These are phyloP conservation scores for Lithospermum erythrorhizon DNA, from an alignment of 257 asterid species.

Conservation along the genomic window DNA sequence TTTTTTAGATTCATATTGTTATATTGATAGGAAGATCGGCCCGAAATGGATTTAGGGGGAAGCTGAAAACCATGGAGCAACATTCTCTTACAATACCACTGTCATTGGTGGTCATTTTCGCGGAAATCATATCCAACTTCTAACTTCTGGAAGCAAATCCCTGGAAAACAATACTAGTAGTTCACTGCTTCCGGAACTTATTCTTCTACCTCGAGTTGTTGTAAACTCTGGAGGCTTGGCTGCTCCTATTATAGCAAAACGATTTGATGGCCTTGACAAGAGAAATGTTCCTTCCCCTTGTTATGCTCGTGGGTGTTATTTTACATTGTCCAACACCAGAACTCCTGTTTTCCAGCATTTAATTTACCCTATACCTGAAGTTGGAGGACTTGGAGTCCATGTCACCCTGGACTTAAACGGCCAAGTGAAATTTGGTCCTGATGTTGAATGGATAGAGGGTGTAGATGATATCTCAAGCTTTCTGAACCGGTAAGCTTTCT, in stretches of 20 bases:
- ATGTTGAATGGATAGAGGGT: constrained; percentile 76
- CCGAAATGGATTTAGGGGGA: constrained; percentile 56
- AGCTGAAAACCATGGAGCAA: constrained; percentile 72
- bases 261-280: constrained; percentile 31
- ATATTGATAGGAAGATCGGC: constrained; percentile 45
- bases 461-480: constrained; percentile 59
- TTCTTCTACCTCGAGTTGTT: constrained; percentile 51
- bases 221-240: constrained; percentile 82
- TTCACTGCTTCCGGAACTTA: constrained; percentile 45
- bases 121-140: constrained; percentile 37
- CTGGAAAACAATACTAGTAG: constrained; percentile 28
- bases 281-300: constrained; percentile 34
- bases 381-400: constrained; percentile 93
- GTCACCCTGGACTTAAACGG: constrained; percentile 79
- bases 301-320: constrained; percentile 90
- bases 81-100: constrained; percentile 51
- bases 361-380: constrained; percentile 90
- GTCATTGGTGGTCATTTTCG: constrained; percentile 56
- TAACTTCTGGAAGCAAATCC: constrained; percentile 41
- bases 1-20: constrained; percentile 25
- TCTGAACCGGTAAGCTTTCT: constrained; percentile 55
- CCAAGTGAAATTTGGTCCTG: constrained; percentile 87
- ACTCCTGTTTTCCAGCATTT: constrained; percentile 51
- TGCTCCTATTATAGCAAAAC: constrained; percentile 46
- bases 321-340: constrained; percentile 42